These are phyloP conservation scores for Trichocladium antarcticum DNA, from an alignment of 495 filamentous ascomycete species.

Conservation along the genomic window DNA sequence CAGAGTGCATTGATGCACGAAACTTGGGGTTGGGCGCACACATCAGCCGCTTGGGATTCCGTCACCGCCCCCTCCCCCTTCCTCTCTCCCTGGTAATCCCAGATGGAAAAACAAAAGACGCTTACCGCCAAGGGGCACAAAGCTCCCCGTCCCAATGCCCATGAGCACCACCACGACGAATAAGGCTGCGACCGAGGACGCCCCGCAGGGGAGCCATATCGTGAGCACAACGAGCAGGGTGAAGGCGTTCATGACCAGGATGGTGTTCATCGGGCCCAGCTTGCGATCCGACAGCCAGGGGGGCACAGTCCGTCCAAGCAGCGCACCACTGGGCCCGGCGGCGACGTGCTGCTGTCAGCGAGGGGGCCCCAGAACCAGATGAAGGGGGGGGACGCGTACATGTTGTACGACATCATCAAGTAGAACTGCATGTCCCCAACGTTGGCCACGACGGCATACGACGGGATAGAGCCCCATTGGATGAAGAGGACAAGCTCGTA, in stretches of 20 bases:
- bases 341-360: not conserved
- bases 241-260: constrained; percentile 19
- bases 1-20: constrained; percentile 23
- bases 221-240: constrained; percentile 15
- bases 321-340: constrained; percentile 15
- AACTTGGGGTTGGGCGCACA: constrained; percentile 7
- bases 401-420: constrained; percentile 27
- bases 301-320: constrained; percentile 20
- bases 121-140: constrained; percentile 24
- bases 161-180: constrained; percentile 18
- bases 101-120: not conserved
- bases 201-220: constrained; percentile 22
- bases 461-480: constrained; percentile 26
- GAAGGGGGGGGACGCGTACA: constrained; percentile 11
- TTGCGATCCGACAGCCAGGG: constrained; percentile 18
- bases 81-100: not conserved
- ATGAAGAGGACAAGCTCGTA: constrained; percentile 24
- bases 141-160: constrained; percentile 24
- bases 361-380: not conserved
- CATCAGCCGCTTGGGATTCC: not conserved
- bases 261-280: constrained; percentile 22
- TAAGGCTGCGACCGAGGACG: constrained; percentile 8
- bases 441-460: constrained; percentile 18
- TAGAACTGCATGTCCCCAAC: constrained; percentile 21
- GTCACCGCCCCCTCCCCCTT: too few species aligned